Conservation (phyloP, 192 early-diverging fungal genomes). For the Coemansia guatemalensis region DNA sequence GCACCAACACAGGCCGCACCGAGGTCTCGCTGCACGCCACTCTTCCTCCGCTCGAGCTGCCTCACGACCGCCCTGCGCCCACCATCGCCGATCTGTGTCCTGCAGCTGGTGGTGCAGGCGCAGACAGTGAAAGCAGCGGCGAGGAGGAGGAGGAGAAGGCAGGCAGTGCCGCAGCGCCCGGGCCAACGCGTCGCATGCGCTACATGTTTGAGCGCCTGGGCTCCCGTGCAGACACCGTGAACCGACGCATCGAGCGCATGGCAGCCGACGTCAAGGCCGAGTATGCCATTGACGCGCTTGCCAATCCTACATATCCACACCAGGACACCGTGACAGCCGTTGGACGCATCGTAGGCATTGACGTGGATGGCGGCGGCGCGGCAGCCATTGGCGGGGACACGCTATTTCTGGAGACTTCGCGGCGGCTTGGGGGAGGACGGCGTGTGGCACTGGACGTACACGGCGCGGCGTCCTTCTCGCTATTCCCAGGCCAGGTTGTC, state of each 20-base stretch:
- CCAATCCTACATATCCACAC: slow-evolving; percentile 51
- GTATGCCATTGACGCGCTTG: slow-evolving; percentile 50
- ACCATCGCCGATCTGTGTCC: slow-evolving; percentile 13
- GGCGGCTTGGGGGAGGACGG: slow-evolving; percentile 67
- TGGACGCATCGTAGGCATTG: slow-evolving; percentile 77
- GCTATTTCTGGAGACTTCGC: slow-evolving; percentile 79
- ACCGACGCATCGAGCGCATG: slow-evolving; percentile 52
- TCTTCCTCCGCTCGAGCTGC: slow-evolving; percentile 23
- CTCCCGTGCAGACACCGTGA: slow-evolving; percentile 37
- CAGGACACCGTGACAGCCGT: slow-evolving; percentile 67
- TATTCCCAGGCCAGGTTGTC: slow-evolving; percentile 92
- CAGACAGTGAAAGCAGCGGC: slow-evolving; percentile 21
- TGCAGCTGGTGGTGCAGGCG: slow-evolving; percentile 4
- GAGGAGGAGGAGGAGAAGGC: background rate
- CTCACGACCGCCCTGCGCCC: slow-evolving; percentile 9
- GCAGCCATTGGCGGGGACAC: slow-evolving; percentile 45
- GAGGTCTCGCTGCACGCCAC: slow-evolving; percentile 35
- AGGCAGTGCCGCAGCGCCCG: background rate
- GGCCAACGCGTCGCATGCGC: slow-evolving; percentile 36
- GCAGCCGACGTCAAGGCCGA: slow-evolving; percentile 41
- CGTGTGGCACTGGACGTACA: slow-evolving; percentile 68
- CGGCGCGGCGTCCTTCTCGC: slow-evolving; percentile 57
- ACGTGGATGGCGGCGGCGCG: slow-evolving; percentile 58
- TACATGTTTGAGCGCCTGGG: slow-evolving; percentile 54
- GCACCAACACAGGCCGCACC: slow-evolving; percentile 38